Percentiles rank a stretch among this genome's conserved stretches.
Conservation (phyloP, 2,329 filamentous ascomycete species). For the Bipolaris victoriae region DNA sequence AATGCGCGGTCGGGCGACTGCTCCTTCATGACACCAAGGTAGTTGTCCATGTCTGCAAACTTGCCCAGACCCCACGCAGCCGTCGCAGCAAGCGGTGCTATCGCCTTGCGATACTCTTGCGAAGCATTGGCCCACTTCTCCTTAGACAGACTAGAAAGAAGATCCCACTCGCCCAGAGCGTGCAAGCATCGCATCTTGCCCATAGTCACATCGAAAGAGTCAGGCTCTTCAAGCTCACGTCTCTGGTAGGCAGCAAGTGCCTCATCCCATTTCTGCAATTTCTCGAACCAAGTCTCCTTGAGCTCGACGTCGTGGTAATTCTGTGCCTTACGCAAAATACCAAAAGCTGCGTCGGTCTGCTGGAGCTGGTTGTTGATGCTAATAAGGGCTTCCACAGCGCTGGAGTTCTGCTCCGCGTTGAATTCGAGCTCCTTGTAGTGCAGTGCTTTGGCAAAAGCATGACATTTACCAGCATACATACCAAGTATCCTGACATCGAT, state of each 20-base stretch:
- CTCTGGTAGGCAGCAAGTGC: slow-evolving; percentile 90
- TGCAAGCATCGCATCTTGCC: slow-evolving; percentile 99
- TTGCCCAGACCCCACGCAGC: slow-evolving; percentile 96
- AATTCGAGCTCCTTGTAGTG: slow-evolving; percentile 99
- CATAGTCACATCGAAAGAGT: slow-evolving; percentile 94
- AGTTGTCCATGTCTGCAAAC: slow-evolving; percentile 98
- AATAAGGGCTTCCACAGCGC: slow-evolving; percentile 94
- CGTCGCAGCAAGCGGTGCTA: slow-evolving; percentile 91
- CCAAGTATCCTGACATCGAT: slow-evolving; percentile 96
- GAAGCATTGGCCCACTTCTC: slow-evolving; percentile 93
- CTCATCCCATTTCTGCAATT: slow-evolving; percentile 97
- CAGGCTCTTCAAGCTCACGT: slow-evolving; percentile 73
- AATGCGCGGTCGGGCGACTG: slow-evolving; percentile 94
- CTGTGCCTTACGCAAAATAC: slow-evolving; percentile 94
- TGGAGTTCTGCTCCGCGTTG: slow-evolving; percentile 93
- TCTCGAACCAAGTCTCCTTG: slow-evolving; percentile 99
- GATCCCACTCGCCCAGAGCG: slow-evolving; percentile 96
- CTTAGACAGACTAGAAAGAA: slow-evolving; percentile 83
- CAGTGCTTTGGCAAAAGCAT: slow-evolving; percentile 96
- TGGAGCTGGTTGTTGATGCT: slow-evolving; percentile 99
- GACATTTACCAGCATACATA: slow-evolving; percentile 92
- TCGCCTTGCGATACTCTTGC: slow-evolving; percentile 84
- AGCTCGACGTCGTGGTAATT: slow-evolving; percentile 95
- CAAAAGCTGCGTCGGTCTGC: slow-evolving; percentile 97
- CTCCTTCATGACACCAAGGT: slow-evolving; percentile 92